A percentile compares a stretch with the other conserved stretches of the same genome.
Conservation (phyloP, 805 yeast species). For the Cyberlindnera amylophila region DNA sequence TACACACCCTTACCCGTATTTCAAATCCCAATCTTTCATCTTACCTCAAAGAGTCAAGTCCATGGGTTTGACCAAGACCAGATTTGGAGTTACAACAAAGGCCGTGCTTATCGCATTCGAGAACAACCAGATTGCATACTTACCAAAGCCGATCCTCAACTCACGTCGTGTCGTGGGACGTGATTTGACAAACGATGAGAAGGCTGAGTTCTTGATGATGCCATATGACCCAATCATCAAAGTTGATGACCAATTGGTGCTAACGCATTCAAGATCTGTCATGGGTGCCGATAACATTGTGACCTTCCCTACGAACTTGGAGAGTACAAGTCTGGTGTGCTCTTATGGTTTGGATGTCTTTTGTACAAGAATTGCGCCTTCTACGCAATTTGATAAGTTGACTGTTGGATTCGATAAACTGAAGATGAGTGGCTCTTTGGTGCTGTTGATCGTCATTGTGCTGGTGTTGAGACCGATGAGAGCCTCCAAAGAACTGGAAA, state of each 20-base stretch:
- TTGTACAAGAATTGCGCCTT: slow-evolving; percentile 76
- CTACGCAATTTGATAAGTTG: slow-evolving; percentile 77
- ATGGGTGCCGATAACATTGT: slow-evolving; percentile 32
- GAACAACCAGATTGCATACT: slow-evolving; percentile 56
- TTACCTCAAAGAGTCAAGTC: slow-evolving; percentile 56
- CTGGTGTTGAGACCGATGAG: slow-evolving; percentile 56
- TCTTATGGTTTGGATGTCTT: slow-evolving; percentile 66
- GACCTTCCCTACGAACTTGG: slow-evolving; percentile 62
- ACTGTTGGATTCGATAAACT: slow-evolving; percentile 62
- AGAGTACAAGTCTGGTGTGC: slow-evolving; percentile 76
- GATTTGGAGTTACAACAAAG: slow-evolving; percentile 64
- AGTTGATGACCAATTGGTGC: slow-evolving; percentile 42
- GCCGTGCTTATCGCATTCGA: slow-evolving; percentile 56
- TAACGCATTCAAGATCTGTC: slow-evolving; percentile 50
- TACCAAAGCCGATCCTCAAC: slow-evolving; percentile 69
- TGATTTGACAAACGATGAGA: slow-evolving; percentile 47
- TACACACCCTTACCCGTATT: slow-evolving; percentile 41
- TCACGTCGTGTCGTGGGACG: slow-evolving; percentile 65
- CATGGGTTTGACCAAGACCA: slow-evolving; percentile 53
- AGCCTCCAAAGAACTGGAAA: slow-evolving; percentile 46
- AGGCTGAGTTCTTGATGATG: slow-evolving; percentile 51
- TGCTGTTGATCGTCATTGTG: slow-evolving; percentile 43
- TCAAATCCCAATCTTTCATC: slow-evolving; percentile 53
- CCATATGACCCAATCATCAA: slow-evolving; percentile 66
- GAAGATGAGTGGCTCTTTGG: slow-evolving; percentile 59